Evolutionary conservation across 805 yeast genomes (phyloP).

Genomic region (Teunomyces tritomae): DNA sequence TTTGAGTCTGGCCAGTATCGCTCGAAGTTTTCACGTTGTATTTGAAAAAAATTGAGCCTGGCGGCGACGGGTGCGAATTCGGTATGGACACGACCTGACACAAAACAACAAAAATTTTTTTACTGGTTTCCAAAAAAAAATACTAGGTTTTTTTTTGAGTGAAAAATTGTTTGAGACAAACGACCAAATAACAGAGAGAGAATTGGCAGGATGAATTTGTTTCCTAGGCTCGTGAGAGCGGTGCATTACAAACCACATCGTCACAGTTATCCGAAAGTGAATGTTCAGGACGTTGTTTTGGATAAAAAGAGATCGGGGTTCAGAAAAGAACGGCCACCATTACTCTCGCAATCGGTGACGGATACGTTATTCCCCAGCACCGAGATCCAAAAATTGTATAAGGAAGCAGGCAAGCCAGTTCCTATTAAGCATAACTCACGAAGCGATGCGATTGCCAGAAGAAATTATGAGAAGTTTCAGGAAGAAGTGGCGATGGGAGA

Average conservation of each 20-base stretch:
- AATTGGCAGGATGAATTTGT: not conserved
- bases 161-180: not conserved
- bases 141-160: too few species aligned
- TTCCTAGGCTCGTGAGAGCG: constrained; percentile 12
- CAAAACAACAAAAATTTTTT: not conserved
- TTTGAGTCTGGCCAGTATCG: not conserved
- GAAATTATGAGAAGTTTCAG: constrained; percentile 38
- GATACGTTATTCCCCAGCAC: constrained; percentile 40
- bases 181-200: not conserved
- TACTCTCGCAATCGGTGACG: constrained; percentile 38
- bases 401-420: constrained; percentile 39
- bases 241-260: constrained; percentile 31
- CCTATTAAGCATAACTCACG: constrained; percentile 38
- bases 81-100: not conserved
- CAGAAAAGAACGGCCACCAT: constrained; percentile 36
- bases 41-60: not conserved
- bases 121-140: not conserved
- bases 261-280: constrained; percentile 38
- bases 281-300: constrained; percentile 36
- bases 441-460: constrained; percentile 36
- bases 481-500: constrained; percentile 57
- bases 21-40: not conserved
- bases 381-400: constrained; percentile 33
- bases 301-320: constrained; percentile 39
- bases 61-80: not conserved